Evolutionary conservation across 371 early-diverging fungal species (phyloP).

Genomic region (Enterocytospora artemiae): DNA sequence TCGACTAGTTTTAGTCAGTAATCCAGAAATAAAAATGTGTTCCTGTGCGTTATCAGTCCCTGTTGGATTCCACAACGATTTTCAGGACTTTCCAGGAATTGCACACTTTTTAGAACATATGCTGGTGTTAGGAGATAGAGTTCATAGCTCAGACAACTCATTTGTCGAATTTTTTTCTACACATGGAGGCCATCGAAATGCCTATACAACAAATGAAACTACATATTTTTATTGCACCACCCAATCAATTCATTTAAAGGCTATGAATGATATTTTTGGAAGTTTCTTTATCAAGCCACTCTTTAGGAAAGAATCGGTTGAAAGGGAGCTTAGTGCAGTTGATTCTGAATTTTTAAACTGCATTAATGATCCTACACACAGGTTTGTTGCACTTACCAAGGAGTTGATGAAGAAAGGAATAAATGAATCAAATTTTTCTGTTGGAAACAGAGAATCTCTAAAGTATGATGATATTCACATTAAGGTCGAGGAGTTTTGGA

Average conservation of each 20-base stretch:
- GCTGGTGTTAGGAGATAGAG: conserved; percentile 68
- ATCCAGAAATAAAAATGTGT: conserved; percentile 37
- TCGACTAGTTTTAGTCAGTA: conserved; percentile 30
- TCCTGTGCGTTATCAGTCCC: conserved; percentile 61
- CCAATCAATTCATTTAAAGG: conserved; percentile 68
- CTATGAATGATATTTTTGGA: conserved; percentile 69
- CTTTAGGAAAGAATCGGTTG: conserved; percentile 42
- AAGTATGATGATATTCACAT: conserved; percentile 32
- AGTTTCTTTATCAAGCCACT: conserved; percentile 56
- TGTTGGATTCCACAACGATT: conserved; percentile 68
- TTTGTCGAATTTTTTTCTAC: conserved; percentile 65
- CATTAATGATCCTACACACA: conserved; percentile 28
- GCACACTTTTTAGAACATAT: conserved; percentile 96
- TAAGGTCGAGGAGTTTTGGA: conserved; percentile 42
- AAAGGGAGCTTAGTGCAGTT: conserved; percentile 55
- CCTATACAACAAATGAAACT: conserved; percentile 72
- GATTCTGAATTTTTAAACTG: conserved; percentile 51
- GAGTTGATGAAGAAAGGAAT: conserved; percentile 14
- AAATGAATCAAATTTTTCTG: conserved; percentile 34
- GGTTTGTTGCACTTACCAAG: conserved; percentile 29
- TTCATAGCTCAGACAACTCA: conserved; percentile 46
- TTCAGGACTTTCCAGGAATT: conserved; percentile 68
- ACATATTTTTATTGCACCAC: conserved; percentile 89
- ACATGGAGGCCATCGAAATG: conserved; percentile 82
- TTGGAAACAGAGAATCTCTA: conserved; percentile 47